Evolutionary conservation across 164 flowering plant species (phyloP).

Genomic region (Aristolochia contorta): DNA sequence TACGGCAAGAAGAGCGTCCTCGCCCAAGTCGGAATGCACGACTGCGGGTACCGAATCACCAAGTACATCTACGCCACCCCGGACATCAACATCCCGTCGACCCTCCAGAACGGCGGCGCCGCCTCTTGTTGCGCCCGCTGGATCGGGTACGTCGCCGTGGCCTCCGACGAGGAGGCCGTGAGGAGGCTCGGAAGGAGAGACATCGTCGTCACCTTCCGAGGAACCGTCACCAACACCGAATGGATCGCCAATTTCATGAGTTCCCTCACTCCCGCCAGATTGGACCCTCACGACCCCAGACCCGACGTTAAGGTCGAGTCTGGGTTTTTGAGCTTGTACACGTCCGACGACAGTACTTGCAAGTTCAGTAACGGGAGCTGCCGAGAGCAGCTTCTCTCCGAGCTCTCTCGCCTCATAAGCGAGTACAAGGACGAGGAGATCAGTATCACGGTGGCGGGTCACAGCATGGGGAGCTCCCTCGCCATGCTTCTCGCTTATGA

Average conservation of each 20-base stretch:
- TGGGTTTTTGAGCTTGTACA: conserved; percentile 24
- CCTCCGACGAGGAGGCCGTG: conserved; percentile 31
- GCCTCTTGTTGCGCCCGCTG: conserved; percentile 50
- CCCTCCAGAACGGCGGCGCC: conserved; percentile 20
- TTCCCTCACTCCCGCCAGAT: conserved; percentile 53
- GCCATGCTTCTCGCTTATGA: conserved; percentile 70
- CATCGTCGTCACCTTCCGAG: conserved; percentile 54
- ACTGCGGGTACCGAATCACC: conserved; percentile 54
- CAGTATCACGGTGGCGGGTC: conserved; percentile 71
- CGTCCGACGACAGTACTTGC: conserved; percentile 21
- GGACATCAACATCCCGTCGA: conserved; percentile 39
- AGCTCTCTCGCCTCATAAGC: conserved; percentile 16
- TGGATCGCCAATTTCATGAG: conserved; percentile 83
- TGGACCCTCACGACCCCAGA: conserved; percentile 45
- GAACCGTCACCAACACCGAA: conserved; percentile 61
- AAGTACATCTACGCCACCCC: conserved; percentile 81
- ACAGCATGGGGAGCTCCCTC: conserved; percentile 85
- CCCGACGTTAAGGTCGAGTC: conserved; percentile 57
- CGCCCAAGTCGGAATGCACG: conserved; percentile 34
- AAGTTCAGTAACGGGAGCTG: conserved; percentile 24
- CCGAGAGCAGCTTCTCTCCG: conserved; percentile 28
- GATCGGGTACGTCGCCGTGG: conserved; percentile 74
- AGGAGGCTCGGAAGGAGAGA: conserved; percentile 60
- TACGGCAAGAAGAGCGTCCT: conserved; percentile 49
- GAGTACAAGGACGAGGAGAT: conserved; percentile 41